Evolutionary conservation across 129 eudicot species (phyloP), one percentile per base, ranked within the genome.

Genomic region (Helianthus annuus): DNA sequence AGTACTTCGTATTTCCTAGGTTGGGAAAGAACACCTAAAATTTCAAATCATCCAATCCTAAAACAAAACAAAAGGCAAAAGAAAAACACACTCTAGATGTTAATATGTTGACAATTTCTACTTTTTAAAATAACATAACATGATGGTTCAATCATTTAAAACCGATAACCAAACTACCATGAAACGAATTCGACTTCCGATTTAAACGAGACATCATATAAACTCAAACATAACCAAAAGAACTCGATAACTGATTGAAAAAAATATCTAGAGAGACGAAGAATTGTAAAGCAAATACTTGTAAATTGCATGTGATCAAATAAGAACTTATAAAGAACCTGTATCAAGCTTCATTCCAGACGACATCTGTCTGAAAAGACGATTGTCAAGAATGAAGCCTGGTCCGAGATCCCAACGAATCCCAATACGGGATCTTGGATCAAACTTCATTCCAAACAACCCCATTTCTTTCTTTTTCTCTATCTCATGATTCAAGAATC

Each of bases 351-450:
- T 34, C 63, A 60, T 60, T 13, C 4, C 17, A 32, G n/a, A 32
- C 66, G 13, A 14, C 22, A 19, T 0, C 22, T 19, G 22, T 19
- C 5, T 6, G 72, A 71, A 80, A 84, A 77, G 77, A 51, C 71
- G 16, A 64, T 40, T 77, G 91, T 83, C 88, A 81, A 86, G 89
- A 87, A 87, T 87, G 92, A 87, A 87, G 92, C 92, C 92, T 87
- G 92, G 89, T 84, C 92, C 92, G 92, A 87, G 87, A 87, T 81
- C 92, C 61, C 22, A n/a, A 6, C 15, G 0, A 22, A 55, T 10
- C 38, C 39, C 1, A 0, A 8, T 53, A 57, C 36, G 38, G 59
- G 94, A 87, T 85, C 95, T 88, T 85, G 95, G 86, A 76, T 67
- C 95, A 88, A 77, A 74, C 95, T 88, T 80, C 95, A 88, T 80